These are phyloP conservation scores for Nevesoporus exiguus DNA, from an alignment of 768 basidiomycete genomes.

Conservation along the genomic window DNA sequence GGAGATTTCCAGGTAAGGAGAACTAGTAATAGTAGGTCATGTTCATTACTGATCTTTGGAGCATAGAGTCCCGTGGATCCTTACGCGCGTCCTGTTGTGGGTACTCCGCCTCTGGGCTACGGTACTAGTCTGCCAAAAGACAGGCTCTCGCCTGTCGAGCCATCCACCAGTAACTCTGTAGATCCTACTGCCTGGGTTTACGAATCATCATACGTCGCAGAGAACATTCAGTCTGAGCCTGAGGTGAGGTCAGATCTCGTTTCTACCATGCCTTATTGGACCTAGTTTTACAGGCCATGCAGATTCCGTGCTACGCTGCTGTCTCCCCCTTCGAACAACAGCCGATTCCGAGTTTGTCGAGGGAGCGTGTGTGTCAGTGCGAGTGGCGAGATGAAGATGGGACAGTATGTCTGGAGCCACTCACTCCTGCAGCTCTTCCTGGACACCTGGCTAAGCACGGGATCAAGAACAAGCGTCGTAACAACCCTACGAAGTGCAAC, in stretches of 20 bases:
- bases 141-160: not conserved
- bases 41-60: not conserved
- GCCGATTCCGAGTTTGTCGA: too few relatives aligned
- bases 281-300: not conserved
- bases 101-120: too few relatives aligned
- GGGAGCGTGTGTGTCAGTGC: not conserved
- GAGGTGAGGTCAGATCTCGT: not conserved
- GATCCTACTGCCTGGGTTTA: not conserved
- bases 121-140: not conserved
- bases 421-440: slow-evolving; percentile 1
- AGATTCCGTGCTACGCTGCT: not conserved
- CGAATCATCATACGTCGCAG: not conserved
- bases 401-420: not conserved
- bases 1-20: not conserved
- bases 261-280: not conserved
- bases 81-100: not conserved
- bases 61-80: not conserved
- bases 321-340: not conserved
- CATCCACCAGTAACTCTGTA: not conserved
- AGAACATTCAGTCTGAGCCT: not conserved
- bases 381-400: slow-evolving; percentile 6
- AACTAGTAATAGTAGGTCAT: not conserved
- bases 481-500: not conserved
- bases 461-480: slow-evolving; percentile 8
- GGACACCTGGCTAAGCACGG: slow-evolving; percentile 16